phyloP scores from a whole-genome alignment of 176 grass and related monocot species.

The barley (Hordeum vulgare) region MorexV3_pseudomolecules_assembly NC_058520.1:584521906-584522405 shows the following conservation, averaged over 20 bases:
- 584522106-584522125: not conserved
- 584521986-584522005: not conserved
- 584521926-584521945: not conserved
- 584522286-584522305: not conserved
- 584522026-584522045: not conserved
- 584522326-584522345: constrained; percentile 9
- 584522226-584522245: not conserved
- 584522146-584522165: not conserved
- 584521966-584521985: not conserved
- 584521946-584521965: not conserved
- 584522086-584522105: not conserved
- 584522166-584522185: not conserved
- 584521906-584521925: not conserved
- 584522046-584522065: too few species aligned
- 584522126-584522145: not conserved
- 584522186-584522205: not conserved
- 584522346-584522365: not conserved
- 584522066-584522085: not conserved
- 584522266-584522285: not conserved
- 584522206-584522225: not conserved
- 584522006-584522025: not conserved
- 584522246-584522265: not conserved
- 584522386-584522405: not conserved
- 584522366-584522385: not conserved
- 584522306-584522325: not conserved